Evolutionary conservation across 768 basidiomycete species (phyloP).

Genomic region (Russula sp.): DNA sequence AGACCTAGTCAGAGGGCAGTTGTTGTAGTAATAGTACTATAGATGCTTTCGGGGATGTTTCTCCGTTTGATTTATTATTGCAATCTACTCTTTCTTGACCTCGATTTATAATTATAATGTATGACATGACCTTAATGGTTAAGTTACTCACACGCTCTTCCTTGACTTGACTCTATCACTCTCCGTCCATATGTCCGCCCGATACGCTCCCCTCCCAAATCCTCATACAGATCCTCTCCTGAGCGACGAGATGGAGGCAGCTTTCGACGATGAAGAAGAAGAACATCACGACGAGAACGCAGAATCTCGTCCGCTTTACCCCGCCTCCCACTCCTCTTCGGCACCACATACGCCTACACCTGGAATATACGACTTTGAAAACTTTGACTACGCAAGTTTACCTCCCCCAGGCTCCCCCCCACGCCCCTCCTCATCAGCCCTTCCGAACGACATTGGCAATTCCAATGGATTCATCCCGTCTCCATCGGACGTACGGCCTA

Average conservation of each 20-base stretch:
- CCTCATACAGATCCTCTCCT: slow-evolving; percentile 44
- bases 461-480: slow-evolving; percentile 64
- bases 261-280: slow-evolving; percentile 69
- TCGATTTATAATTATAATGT: no score
- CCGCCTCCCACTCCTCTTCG: slow-evolving; percentile 26
- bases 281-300: slow-evolving; percentile 29
- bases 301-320: slow-evolving; percentile 51
- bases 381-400: slow-evolving; percentile 63
- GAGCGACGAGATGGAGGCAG: slow-evolving; percentile 73
- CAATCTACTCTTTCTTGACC: no score
- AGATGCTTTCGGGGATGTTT: background rate
- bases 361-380: slow-evolving; percentile 71
- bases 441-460: slow-evolving; percentile 69
- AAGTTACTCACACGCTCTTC: background rate
- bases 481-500: slow-evolving; percentile 31
- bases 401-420: slow-evolving; percentile 85
- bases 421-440: slow-evolving; percentile 50
- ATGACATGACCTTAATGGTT: no score
- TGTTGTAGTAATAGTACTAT: background rate
- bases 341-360: slow-evolving; percentile 26
- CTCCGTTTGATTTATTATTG: background rate
- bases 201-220: slow-evolving; percentile 66
- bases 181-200: slow-evolving; percentile 39
- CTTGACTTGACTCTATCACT: no score
- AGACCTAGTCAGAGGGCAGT: background rate